Evolutionary conservation across 257 asterid species (phyloP).

Genomic region (Salvia hispanica): DNA sequence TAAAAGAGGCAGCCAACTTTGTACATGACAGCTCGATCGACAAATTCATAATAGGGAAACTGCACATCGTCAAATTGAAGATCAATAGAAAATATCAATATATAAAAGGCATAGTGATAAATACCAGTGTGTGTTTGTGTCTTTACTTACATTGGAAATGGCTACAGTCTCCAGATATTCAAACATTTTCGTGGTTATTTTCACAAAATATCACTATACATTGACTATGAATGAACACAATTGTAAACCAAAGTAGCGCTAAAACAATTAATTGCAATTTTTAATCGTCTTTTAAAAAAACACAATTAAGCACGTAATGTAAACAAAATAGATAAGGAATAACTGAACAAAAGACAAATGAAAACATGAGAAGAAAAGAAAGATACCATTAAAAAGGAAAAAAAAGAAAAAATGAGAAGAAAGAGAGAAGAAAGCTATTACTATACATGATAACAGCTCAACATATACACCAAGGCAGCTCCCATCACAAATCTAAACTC

Average conservation of each 20-base stretch:
- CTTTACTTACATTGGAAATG: conserved; percentile 74
- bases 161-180: conserved; percentile 90
- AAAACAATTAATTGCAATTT: too few relatives aligned
- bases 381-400: conserved; percentile 1
- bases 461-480: conserved; percentile 47
- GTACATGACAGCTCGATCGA: conserved; percentile 92
- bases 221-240: too few relatives aligned
- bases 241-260: too few relatives aligned
- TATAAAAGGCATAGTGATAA: neutral
- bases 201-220: too few relatives aligned
- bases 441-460: conserved; percentile 47
- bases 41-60: conserved; percentile 92
- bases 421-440: conserved; percentile 27
- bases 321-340: neutral
- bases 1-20: conserved; percentile 93
- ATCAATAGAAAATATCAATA: conserved; percentile 9
- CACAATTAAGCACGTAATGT: neutral
- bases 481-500: conserved; percentile 37
- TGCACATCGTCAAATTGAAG: conserved; percentile 48
- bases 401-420: neutral
- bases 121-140: neutral
- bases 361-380: too few relatives aligned
- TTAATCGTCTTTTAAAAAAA: too few relatives aligned
- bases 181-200: too few relatives aligned
- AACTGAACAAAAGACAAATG: neutral